phyloP scores from a whole-genome alignment of 805 yeast species.

The Candida chauliodis region DNA sequence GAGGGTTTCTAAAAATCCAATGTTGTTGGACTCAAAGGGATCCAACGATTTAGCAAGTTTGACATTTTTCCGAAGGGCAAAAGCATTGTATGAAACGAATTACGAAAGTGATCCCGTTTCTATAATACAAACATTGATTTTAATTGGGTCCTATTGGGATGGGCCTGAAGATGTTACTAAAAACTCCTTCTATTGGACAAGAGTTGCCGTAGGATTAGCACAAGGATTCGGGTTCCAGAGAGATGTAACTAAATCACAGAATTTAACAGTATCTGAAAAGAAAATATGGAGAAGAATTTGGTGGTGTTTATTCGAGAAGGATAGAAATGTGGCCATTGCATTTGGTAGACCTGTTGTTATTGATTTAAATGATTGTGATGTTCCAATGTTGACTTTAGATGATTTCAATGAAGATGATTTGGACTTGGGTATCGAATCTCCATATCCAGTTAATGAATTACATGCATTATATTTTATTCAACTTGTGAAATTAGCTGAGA shows the following conservation, averaged over 20 bases:
- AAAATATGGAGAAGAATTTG: constrained; percentile 64
- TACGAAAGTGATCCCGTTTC: constrained; percentile 63
- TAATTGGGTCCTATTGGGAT: constrained; percentile 71
- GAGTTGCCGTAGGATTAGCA: constrained; percentile 66
- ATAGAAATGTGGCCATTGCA: constrained; percentile 64
- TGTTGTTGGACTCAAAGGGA: constrained; percentile 47
- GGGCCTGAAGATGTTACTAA: constrained; percentile 67
- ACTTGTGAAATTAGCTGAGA: constrained; percentile 62
- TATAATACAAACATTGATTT: constrained; percentile 56
- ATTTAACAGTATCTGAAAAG: constrained; percentile 34
- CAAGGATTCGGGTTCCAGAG: constrained; percentile 77
- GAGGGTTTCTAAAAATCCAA: constrained; percentile 53
- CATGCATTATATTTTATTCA: constrained; percentile 61
- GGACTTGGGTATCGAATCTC: constrained; percentile 25
- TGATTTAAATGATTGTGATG: constrained; percentile 71
- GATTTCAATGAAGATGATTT: constrained; percentile 58
- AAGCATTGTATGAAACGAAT: constrained; percentile 67
- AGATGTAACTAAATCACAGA: constrained; percentile 40
- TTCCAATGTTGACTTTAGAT: constrained; percentile 62
- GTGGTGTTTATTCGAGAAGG: constrained; percentile 77
- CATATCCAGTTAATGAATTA: constrained; percentile 43
- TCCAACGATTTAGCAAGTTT: constrained; percentile 49
- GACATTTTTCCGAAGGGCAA: constrained; percentile 65
- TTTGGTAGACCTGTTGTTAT: constrained; percentile 71
- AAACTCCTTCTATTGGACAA: constrained; percentile 66